Conservation (phyloP, 371 early-diverging fungal species). For the Batkoa obscura region DNA sequence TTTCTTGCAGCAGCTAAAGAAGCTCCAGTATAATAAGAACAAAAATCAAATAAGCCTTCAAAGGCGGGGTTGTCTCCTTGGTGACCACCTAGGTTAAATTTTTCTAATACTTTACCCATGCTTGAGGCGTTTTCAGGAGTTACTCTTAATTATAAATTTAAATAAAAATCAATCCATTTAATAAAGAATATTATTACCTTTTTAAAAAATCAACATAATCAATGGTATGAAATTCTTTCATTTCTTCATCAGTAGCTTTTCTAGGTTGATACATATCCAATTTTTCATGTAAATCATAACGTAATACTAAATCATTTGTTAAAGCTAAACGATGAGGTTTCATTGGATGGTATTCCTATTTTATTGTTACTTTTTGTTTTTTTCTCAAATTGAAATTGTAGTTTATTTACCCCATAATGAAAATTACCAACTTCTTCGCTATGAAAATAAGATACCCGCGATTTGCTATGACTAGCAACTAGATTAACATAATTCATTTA, state of each 20-base stretch:
- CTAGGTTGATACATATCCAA: constrained; percentile 83
- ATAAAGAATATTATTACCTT: constrained; percentile 20
- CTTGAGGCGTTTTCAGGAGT: constrained; percentile 73
- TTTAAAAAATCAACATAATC: constrained; percentile 98
- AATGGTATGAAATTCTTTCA: constrained; percentile 84
- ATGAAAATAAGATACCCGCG: constrained; percentile 69
- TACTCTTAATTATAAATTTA: constrained; percentile 25
- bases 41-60: constrained; percentile 92
- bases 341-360: constrained; percentile 80
- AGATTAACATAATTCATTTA: background rate
- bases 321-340: constrained; percentile 86
- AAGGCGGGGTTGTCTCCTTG: constrained; percentile 86
- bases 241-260: constrained; percentile 87
- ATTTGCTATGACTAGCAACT: constrained; percentile 18
- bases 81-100: constrained; percentile 58
- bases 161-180: no score
- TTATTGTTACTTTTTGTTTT: no score
- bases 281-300: constrained; percentile 66
- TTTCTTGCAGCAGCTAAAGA: constrained; percentile 71
- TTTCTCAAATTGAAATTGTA: no score
- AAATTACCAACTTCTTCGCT: constrained; percentile 71
- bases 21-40: constrained; percentile 70
- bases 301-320: constrained; percentile 77
- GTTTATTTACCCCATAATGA: constrained; percentile 57
- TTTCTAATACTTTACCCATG: constrained; percentile 38